Evolutionary conservation across 2,329 filamentous ascomycete genomes (phyloP).

Genomic region (Exophiala sideris): DNA sequence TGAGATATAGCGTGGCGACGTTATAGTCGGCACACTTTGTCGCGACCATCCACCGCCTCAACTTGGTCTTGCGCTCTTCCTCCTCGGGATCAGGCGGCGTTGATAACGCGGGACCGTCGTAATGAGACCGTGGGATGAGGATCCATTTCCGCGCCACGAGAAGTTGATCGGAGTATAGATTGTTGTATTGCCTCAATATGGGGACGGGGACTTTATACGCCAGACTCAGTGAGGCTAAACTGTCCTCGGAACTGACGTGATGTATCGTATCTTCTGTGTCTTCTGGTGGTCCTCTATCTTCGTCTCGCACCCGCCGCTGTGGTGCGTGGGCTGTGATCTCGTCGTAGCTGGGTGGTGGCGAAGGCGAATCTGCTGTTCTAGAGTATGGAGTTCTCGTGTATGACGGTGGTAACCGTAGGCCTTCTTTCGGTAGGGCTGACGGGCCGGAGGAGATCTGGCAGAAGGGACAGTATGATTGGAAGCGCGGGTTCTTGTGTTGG

Average conservation of each 20-base stretch:
- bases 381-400: conserved; percentile 24
- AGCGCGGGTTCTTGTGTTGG: conserved; percentile 64
- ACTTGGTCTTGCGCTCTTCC: conserved; percentile 67
- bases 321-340: conserved; percentile 6
- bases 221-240: conserved; percentile 64
- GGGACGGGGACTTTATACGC: conserved; percentile 66
- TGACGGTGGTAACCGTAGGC: conserved; percentile 49
- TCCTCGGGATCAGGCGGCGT: conserved; percentile 51
- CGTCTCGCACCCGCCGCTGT: conserved; percentile 1
- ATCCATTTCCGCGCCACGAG: conserved; percentile 66
- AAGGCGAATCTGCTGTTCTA: neutral
- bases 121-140: conserved; percentile 67
- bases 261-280: conserved; percentile 62
- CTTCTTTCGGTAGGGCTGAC: conserved; percentile 57
- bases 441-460: conserved; percentile 68
- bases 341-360: conserved; percentile 18
- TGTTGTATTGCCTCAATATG: conserved; percentile 64
- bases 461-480: conserved; percentile 66
- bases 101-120: conserved; percentile 51
- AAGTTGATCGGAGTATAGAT: conserved; percentile 68
- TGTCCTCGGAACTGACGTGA: conserved; percentile 71
- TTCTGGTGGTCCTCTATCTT: conserved; percentile 1
- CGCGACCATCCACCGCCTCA: conserved; percentile 73
- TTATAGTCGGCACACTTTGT: conserved; percentile 65
- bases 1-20: conserved; percentile 70